phyloP scores from a whole-genome alignment of 805 yeast genomes.

The Ogataea glucozyma region DNA sequence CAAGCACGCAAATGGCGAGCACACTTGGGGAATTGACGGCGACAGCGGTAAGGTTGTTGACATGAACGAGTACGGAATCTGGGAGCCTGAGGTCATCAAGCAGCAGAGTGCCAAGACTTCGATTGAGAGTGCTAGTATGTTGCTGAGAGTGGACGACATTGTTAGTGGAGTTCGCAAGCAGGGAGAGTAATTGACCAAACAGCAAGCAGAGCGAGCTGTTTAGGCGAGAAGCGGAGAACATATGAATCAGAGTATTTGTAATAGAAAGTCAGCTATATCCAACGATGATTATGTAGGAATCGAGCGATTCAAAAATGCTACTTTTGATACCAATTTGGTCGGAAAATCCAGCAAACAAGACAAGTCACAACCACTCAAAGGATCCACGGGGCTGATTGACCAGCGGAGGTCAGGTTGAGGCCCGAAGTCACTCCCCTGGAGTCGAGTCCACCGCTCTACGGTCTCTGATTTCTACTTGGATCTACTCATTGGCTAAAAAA shows the following conservation, averaged over 20 bases:
- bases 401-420: no score
- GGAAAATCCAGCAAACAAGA: no score
- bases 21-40: conserved; percentile 92
- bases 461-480: no score
- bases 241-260: neutral
- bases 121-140: conserved; percentile 91
- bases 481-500: no score
- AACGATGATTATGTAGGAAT: no score
- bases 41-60: conserved; percentile 92
- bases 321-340: no score
- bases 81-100: conserved; percentile 99
- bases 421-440: no score
- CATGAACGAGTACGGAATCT: conserved; percentile 93
- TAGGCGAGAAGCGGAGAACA: no score
- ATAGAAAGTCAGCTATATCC: neutral
- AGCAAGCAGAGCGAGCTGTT: neutral
- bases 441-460: no score
- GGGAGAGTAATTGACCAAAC: conserved; percentile 9
- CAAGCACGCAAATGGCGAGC: conserved; percentile 87
- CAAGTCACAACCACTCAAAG: no score
- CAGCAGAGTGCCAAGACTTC: conserved; percentile 98
- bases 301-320: no score
- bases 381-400: no score
- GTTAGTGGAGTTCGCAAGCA: conserved; percentile 84
- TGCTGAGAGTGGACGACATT: conserved; percentile 95